Base-by-base conservation (phyloP, 176 grass and related monocot species). In the Rhynchospora tenuis region DNA sequence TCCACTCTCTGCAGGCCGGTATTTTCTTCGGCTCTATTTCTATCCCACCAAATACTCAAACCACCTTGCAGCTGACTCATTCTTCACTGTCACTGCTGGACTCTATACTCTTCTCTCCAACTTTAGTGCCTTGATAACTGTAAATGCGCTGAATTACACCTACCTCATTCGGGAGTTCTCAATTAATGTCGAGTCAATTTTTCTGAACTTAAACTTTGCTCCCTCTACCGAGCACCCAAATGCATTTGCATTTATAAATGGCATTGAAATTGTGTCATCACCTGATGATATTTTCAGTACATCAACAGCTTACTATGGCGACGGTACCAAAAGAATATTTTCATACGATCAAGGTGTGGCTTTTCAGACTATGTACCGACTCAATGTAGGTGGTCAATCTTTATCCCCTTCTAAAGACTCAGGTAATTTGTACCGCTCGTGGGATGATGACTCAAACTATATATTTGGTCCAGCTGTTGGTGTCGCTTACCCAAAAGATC, bases 21-120 rank as follows among this genome's bases (percentile, higher is more conserved):
- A 94, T 58, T 97, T 92, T 16, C 1, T 97, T 2, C 94, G 92
- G 56, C 92, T 97, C 70, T 88, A 97, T 87, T 97, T 97, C 33
- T 97, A 92, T 59, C 85, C 92, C 4, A 5, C 0, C 9, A 44
- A 6, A 46, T 89, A 97, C 50, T 65, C 59, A 19, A 86, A 10
- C 43, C 58, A 80, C 17, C 6, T 43, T 20, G 15, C 64, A 20
- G 2, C 80, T 2, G 46, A 91, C 74, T 87, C 77, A 8, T 88
- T 64, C 81, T 97, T 97, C 57, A 44, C 83, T 79, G 90, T 90
- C 83, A 59, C 85, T 6, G 45, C 90, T 0, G 23, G 9, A 3
- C 15, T 56, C 24, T 64, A 80, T 11, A 79, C 54, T 82, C 90
- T 97, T 24, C 42, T 97, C 1, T 38, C 82, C 0, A 83, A 92